Conservation (phyloP, 345 rosid genomes). For the Mercurialis annua region DNA sequence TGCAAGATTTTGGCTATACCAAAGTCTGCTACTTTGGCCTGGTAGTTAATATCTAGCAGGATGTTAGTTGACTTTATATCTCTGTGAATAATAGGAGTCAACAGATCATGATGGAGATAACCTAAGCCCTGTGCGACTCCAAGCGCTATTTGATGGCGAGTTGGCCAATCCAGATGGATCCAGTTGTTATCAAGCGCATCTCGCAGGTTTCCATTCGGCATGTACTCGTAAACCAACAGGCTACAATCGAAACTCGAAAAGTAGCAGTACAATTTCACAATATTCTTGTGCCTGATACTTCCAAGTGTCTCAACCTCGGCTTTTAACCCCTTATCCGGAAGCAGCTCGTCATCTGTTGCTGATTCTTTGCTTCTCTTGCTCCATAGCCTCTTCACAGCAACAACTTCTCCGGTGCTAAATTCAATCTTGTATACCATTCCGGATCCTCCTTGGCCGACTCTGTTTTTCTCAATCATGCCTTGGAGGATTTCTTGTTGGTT, state of each 20-base stretch:
- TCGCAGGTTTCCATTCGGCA: conserved; percentile 90
- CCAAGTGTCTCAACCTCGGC: conserved; percentile 91
- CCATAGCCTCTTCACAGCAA: conserved; percentile 86
- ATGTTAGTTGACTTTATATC: conserved; percentile 92
- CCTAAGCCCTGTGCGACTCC: conserved; percentile 93
- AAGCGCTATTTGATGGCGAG: conserved; percentile 78
- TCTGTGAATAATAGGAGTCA: conserved; percentile 73
- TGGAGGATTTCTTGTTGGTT: conserved; percentile 69
- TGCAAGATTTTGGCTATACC: conserved; percentile 93
- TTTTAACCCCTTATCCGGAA: conserved; percentile 58
- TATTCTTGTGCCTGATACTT: conserved; percentile 80
- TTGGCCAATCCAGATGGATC: conserved; percentile 65
- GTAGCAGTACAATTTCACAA: conserved; percentile 76
- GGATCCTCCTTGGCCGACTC: conserved; percentile 84
- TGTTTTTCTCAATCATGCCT: conserved; percentile 73
- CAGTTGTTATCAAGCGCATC: conserved; percentile 76
- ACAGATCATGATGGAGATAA: conserved; percentile 85
- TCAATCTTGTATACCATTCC: conserved; percentile 75
- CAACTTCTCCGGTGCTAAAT: conserved; percentile 57
- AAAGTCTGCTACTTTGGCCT: conserved; percentile 90
- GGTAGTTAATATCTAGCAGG: conserved; percentile 63
- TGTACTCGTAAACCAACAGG: conserved; percentile 81
- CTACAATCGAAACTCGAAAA: conserved; percentile 65
- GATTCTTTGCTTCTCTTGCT: conserved; percentile 52
- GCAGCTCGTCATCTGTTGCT: conserved; percentile 44